Conservation (phyloP, 257 asterid species). For the Nicotiana tabacum region DNA sequence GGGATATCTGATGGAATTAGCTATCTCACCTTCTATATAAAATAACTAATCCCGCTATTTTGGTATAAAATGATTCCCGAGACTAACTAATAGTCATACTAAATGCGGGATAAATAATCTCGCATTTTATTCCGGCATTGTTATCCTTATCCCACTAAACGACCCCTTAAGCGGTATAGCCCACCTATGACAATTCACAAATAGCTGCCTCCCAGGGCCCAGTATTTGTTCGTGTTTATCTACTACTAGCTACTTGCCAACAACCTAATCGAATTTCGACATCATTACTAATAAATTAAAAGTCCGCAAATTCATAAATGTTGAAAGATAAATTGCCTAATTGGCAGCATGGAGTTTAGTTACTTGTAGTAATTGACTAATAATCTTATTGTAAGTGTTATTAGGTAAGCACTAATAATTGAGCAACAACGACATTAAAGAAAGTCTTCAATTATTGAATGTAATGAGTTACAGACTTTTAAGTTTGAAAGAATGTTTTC, state of each 20-base stretch:
- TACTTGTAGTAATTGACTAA: not conserved
- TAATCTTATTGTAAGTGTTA: not conserved
- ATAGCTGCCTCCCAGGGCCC: not conserved
- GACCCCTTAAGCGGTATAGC: no score
- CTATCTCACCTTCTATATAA: no score
- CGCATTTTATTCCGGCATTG: no score
- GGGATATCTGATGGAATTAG: no score
- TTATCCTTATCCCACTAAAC: no score
- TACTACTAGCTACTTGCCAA: not conserved
- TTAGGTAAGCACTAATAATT: not conserved
- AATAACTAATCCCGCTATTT: no score
- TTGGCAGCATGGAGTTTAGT: not conserved
- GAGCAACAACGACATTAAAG: not conserved
- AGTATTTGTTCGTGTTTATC: not conserved
- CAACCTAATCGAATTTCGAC: constrained; percentile 6
- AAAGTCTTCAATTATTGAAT: not conserved
- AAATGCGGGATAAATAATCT: no score
- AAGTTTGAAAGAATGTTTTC: not conserved
- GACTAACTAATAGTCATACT: no score
- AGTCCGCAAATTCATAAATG: not conserved
- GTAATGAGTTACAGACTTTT: not conserved
- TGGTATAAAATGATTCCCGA: no score
- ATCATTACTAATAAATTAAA: not conserved
- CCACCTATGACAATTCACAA: not conserved
- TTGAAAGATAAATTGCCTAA: not conserved